These are phyloP conservation scores for Rhodofomes roseus DNA, from an alignment of 1,284 basidiomycete species.

Conservation along the genomic window DNA sequence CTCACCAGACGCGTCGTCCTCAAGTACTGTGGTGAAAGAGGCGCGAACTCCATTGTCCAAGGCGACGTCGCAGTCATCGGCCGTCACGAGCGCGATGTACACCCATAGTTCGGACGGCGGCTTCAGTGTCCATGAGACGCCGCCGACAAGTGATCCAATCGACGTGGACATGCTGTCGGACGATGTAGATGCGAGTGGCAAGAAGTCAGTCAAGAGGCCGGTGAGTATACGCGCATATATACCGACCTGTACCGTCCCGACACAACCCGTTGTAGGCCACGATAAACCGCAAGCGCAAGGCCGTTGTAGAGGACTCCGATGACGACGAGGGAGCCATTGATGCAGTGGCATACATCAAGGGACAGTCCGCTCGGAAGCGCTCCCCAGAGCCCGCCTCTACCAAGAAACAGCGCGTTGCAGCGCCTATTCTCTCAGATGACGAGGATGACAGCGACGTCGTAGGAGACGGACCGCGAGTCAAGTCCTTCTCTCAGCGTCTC, in stretches of 20 bases:
- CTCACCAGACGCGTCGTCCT: constrained; percentile 16
- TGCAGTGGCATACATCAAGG: constrained; percentile 20
- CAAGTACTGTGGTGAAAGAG: constrained; percentile 19
- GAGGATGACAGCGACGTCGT: constrained; percentile 47
- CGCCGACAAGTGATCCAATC: constrained; percentile 71
- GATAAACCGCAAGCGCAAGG: constrained; percentile 59
- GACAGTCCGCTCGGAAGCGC: constrained; percentile 21
- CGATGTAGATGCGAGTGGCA: constrained; percentile 37
- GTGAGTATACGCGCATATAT: neutral
- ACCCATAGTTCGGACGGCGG: constrained; percentile 46
- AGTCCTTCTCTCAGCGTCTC: constrained; percentile 54
- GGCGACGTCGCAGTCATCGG: constrained; percentile 22
- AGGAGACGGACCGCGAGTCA: constrained; percentile 32
- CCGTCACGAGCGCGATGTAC: constrained; percentile 32
- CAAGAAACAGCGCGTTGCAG: constrained; percentile 54
- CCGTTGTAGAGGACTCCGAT: constrained; percentile 66
- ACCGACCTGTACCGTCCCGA: neutral
- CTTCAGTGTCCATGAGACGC: constrained; percentile 51
- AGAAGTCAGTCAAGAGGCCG: constrained; percentile 1
- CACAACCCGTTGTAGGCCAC: constrained; percentile 13
- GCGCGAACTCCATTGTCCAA: constrained; percentile 27
- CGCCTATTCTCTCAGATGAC: constrained; percentile 35
- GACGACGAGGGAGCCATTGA: constrained; percentile 41
- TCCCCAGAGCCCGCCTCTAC: constrained; percentile 20
- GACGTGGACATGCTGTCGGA: constrained; percentile 68